phyloP scores from a whole-genome alignment of 257 asterid species.

The Ocimum tenuiflorum region DNA sequence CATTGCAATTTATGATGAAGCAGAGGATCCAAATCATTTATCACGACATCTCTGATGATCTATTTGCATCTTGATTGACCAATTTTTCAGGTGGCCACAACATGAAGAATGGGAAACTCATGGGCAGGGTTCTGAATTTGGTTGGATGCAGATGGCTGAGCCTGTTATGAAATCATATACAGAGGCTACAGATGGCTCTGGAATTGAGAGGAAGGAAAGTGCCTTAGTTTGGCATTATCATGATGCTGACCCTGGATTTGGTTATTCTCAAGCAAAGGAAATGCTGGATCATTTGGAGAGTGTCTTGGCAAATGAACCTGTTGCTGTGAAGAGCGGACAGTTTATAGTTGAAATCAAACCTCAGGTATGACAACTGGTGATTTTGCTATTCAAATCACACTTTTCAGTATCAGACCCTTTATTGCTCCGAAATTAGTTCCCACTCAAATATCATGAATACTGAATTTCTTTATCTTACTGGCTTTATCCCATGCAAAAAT shows the following conservation, averaged over 20 bases:
- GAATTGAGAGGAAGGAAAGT: constrained; percentile 75
- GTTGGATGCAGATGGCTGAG: constrained; percentile 88
- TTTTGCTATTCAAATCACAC: background rate
- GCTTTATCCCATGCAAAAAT: background rate
- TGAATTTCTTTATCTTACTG: background rate
- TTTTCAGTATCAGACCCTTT: background rate
- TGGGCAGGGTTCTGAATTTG: constrained; percentile 62
- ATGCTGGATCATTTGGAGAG: constrained; percentile 93
- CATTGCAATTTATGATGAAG: background rate
- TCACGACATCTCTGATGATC: background rate
- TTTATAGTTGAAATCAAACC: constrained; percentile 89
- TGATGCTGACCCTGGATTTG: constrained; percentile 81
- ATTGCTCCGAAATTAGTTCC: background rate
- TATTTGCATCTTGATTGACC: constrained; percentile 12
- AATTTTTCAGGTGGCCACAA: constrained; percentile 60
- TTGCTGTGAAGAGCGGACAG: constrained; percentile 90
- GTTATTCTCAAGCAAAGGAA: constrained; percentile 83
- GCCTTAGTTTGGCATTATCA: constrained; percentile 85
- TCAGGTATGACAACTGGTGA: constrained; percentile 39
- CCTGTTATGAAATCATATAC: constrained; percentile 87
- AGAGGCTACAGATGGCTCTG: constrained; percentile 88
- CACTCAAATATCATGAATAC: background rate
- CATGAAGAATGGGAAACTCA: constrained; percentile 68
- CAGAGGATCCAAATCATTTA: background rate
- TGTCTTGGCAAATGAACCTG: constrained; percentile 89